These are phyloP conservation scores for Ceriops tagal DNA, from an alignment of 345 rosid species.

Conservation along the genomic window DNA sequence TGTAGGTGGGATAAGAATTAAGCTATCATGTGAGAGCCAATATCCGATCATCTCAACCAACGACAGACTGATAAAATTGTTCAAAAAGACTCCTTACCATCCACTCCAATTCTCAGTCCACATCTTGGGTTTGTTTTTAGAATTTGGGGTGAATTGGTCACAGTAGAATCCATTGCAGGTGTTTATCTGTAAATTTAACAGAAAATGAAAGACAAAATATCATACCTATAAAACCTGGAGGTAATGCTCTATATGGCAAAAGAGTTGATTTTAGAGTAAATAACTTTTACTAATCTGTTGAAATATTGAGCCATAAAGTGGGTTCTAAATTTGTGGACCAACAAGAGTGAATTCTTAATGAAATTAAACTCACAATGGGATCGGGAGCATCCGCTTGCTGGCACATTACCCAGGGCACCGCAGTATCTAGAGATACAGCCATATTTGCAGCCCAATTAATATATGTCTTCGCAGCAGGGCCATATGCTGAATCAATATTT, in stretches of 20 bases:
- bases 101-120: slow-evolving; percentile 99
- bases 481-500: slow-evolving; percentile 60
- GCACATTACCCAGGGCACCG: slow-evolving; percentile 99
- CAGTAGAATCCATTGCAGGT: slow-evolving; percentile 98
- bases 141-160: slow-evolving; percentile 95
- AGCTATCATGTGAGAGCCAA: no score
- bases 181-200: slow-evolving; percentile 56
- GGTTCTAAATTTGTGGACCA: neutral
- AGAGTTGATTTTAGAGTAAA: neutral
- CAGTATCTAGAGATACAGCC: slow-evolving; percentile 83
- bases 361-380: slow-evolving; percentile 57
- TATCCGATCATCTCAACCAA: neutral
- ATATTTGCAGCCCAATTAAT: slow-evolving; percentile 88
- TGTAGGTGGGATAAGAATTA: no score
- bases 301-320: neutral
- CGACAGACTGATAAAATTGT: neutral
- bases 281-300: neutral
- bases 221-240: neutral
- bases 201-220: slow-evolving; percentile 12
- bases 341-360: neutral
- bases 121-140: slow-evolving; percentile 75
- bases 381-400: slow-evolving; percentile 95
- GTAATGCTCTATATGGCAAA: neutral
- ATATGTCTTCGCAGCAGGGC: slow-evolving; percentile 69
- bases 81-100: slow-evolving; percentile 48